phyloP scores from a whole-genome alignment of 2,329 filamentous ascomycete genomes.

The Claviceps monticola region DNA sequence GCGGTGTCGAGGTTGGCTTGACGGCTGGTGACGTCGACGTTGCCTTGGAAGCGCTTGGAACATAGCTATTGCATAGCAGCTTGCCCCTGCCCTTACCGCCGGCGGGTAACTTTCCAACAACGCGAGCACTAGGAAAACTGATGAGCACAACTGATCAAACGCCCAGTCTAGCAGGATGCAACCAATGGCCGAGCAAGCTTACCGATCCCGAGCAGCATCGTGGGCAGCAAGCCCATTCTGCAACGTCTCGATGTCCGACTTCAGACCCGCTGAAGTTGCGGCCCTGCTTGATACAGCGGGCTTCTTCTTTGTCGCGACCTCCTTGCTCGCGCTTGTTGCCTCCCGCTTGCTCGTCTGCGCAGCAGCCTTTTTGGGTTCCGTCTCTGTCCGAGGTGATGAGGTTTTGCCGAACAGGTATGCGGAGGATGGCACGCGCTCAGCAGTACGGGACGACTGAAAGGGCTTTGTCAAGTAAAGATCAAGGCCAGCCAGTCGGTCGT shows the following conservation, averaged over 20 bases:
- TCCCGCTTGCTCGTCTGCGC: slow-evolving; percentile 9
- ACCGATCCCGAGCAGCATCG: slow-evolving; percentile 23
- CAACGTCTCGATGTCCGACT: slow-evolving; percentile 36
- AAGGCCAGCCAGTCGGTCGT: slow-evolving; percentile 28
- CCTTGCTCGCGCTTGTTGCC: slow-evolving; percentile 12
- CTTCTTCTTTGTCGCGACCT: slow-evolving; percentile 17
- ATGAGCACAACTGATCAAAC: slow-evolving; percentile 13
- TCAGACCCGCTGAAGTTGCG: slow-evolving; percentile 26
- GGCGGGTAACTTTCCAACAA: slow-evolving; percentile 20
- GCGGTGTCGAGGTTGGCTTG: slow-evolving; percentile 36
- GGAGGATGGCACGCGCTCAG: slow-evolving; percentile 35
- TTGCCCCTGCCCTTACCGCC: slow-evolving; percentile 27
- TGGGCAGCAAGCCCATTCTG: slow-evolving; percentile 27
- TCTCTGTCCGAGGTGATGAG: slow-evolving; percentile 10
- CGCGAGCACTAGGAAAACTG: slow-evolving; percentile 16
- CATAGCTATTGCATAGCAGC: slow-evolving; percentile 23
- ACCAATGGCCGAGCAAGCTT: slow-evolving; percentile 8
- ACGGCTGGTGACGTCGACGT: slow-evolving; percentile 42
- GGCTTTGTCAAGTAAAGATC: slow-evolving; percentile 43
- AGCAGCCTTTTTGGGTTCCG: slow-evolving; percentile 10
- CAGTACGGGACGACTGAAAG: slow-evolving; percentile 31
- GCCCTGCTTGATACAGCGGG: slow-evolving; percentile 18
- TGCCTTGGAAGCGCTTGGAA: slow-evolving; percentile 20
- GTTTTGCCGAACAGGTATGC: slow-evolving; percentile 36
- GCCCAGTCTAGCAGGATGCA: not conserved